phyloP scores from a whole-genome alignment of 2,329 filamentous ascomycete genomes.

The Chalara sp. region DNA sequence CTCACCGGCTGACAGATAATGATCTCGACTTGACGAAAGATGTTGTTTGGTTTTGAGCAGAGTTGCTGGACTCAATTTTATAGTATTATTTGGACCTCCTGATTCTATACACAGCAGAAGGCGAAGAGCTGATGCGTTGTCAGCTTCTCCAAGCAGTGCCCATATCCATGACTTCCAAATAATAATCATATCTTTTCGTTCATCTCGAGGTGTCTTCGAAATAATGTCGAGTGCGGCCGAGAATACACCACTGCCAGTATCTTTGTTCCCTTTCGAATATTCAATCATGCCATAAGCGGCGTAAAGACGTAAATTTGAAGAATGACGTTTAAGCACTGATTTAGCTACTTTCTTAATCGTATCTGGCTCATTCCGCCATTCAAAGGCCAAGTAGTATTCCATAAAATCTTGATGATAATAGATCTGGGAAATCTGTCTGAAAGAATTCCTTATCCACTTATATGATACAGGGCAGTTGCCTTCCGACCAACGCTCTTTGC shows the following conservation, averaged over 20 bases:
- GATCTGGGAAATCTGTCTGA: constrained; percentile 49
- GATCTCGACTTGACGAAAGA: constrained; percentile 47
- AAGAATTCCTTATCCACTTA: constrained; percentile 41
- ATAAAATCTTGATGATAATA: constrained; percentile 47
- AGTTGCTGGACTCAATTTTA: constrained; percentile 17
- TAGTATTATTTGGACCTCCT: constrained; percentile 23
- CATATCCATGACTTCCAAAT: constrained; percentile 26
- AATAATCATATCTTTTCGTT: constrained; percentile 24
- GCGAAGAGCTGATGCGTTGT: constrained; percentile 27
- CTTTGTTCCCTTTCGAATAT: constrained; percentile 45
- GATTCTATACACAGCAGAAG: constrained; percentile 34
- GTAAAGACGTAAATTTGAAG: constrained; percentile 62
- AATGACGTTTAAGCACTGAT: constrained; percentile 59
- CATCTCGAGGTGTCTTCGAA: constrained; percentile 29
- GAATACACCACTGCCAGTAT: constrained; percentile 59
- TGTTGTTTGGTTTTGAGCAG: constrained; percentile 48
- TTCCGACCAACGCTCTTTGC: constrained; percentile 12
- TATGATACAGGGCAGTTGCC: constrained; percentile 18
- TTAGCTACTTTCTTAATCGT: constrained; percentile 66
- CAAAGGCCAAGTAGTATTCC: constrained; percentile 65
- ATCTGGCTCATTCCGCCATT: constrained; percentile 45
- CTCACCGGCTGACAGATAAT: constrained; percentile 45
- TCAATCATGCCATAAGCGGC: constrained; percentile 75
- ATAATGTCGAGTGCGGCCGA: constrained; percentile 57
- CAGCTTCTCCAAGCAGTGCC: constrained; percentile 16